Evolutionary conservation across 352 stramenopile genomes (phyloP), one percentile per base, ranked within the genome.

Genomic region (Blastocystis sp.): DNA sequence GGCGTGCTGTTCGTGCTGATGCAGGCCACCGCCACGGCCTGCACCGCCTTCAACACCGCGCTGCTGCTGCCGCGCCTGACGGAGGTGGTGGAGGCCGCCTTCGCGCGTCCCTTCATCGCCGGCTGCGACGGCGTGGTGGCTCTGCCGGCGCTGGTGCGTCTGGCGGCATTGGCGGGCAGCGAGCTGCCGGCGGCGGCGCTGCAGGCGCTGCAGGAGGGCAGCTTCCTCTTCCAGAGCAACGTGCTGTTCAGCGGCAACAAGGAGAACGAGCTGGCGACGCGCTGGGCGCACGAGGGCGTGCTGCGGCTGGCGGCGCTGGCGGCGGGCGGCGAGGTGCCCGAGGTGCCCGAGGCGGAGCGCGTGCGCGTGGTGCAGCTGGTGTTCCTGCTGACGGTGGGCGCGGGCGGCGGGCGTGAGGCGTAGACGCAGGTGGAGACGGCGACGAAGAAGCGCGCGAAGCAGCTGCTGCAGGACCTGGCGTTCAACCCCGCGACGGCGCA

Each of bases 61-160:
- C 2, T 52, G 40, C 74, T 84, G 11, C 28, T 43, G 14, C 40
- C 45, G 54, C 17, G 40, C 3, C 54, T 84, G 74, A 54, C 54
- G 9, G 24, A 69, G 11, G 74, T 59, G 42, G 34, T 84, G 21
- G 21, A 34, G 34, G n/a, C 52, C n/a, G 74, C 74, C 57, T 19
- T 69, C 7, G 74, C 74, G 17, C 65, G 66, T 28, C 74, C 74
- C 2, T 84, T 84, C 54, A 38, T 84, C 17, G 38, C 34, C 57
- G 74, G 74, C 43, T 59, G 74, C 38, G 74, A 69, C 21, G 74
- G 74, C 40, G 48, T 84, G 28, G 38, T 84, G 54, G 74, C 74
- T 3, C n/a, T 84, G 21, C 52, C 52, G 19, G 43, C 45, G 17
- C 34, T 84, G 19, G 66, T 84, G 11, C 52, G 34, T 2, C 14